Conservation (phyloP, 305 asterid species). For the Rubia balearica region DNA sequence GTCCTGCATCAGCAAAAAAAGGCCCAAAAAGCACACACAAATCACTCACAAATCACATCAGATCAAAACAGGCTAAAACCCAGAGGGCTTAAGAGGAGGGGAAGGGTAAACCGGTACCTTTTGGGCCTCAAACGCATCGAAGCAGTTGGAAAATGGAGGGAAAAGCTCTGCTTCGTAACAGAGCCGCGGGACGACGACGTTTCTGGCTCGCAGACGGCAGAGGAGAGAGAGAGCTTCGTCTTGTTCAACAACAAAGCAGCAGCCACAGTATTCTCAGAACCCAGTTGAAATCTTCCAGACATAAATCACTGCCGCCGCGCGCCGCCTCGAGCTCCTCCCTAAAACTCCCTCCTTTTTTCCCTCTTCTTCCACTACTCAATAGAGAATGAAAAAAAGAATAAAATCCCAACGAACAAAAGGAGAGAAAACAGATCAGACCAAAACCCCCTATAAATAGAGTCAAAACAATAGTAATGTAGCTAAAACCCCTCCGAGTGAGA, state of each 20-base stretch:
- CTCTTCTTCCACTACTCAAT: constrained; percentile 10
- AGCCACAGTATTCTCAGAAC: constrained; percentile 35
- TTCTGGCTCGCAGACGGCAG: constrained; percentile 25
- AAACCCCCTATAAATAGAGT: constrained; percentile 29
- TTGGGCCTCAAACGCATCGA: constrained; percentile 99
- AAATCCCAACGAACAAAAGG: constrained; percentile 16
- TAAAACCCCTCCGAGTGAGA: constrained; percentile 13
- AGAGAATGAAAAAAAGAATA: background rate
- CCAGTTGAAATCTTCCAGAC: constrained; percentile 68
- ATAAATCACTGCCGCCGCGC: constrained; percentile 40
- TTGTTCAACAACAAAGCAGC: constrained; percentile 54
- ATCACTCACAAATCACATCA: background rate
- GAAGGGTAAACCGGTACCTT: constrained; percentile 33
- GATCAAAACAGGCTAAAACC: constrained; percentile 2
- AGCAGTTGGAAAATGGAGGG: constrained; percentile 45
- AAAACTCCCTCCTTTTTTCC: constrained; percentile 18
- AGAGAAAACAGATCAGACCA: constrained; percentile 22
- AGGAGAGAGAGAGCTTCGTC: constrained; percentile 17
- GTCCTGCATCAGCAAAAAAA: constrained; percentile 48
- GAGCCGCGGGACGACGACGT: constrained; percentile 61
- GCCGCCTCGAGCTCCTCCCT: constrained; percentile 8
- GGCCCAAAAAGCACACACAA: constrained; percentile 1
- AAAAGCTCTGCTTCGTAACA: constrained; percentile 42
- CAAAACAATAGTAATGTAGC: background rate
- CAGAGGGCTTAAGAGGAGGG: constrained; percentile 19